Conservation (phyloP, 2,329 filamentous ascomycete genomes). For the Penicillium vulpinum region DNA sequence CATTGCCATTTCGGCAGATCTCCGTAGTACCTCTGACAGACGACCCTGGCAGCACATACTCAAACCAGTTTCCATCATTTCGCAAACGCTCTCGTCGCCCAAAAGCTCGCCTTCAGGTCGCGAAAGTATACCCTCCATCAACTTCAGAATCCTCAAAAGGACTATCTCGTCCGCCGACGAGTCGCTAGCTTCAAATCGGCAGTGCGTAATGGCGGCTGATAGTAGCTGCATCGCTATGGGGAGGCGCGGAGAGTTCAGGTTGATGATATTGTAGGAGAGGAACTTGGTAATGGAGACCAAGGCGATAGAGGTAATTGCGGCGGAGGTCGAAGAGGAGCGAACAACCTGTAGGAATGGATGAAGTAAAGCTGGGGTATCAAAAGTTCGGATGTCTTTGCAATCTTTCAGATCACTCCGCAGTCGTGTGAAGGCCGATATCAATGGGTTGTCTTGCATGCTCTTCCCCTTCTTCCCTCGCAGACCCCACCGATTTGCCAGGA, state of each 20-base stretch:
- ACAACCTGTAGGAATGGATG: conserved; percentile 97
- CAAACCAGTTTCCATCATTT: conserved; percentile 98
- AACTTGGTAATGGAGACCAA: conserved; percentile 95
- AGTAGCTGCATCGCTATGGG: conserved; percentile 90
- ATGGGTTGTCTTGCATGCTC: conserved; percentile 94
- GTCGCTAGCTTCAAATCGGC: conserved; percentile 95
- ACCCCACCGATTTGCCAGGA: conserved; percentile 82
- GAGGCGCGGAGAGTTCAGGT: conserved; percentile 79
- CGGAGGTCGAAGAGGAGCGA: conserved; percentile 91
- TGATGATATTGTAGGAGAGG: conserved; percentile 90
- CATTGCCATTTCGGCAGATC: conserved; percentile 95
- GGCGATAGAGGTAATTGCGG: conserved; percentile 92
- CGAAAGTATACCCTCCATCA: conserved; percentile 98
- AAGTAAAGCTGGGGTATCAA: conserved; percentile 85
- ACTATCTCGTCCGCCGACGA: conserved; percentile 94
- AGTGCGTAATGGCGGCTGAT: conserved; percentile 93
- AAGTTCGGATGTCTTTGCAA: conserved; percentile 84
- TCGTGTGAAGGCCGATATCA: conserved; percentile 92
- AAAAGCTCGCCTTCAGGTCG: conserved; percentile 87
- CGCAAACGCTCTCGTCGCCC: conserved; percentile 97
- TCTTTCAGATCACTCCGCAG: conserved; percentile 83
- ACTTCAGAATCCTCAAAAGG: conserved; percentile 84
- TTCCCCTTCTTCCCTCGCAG: conserved; percentile 92
- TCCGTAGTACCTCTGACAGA: conserved; percentile 83
- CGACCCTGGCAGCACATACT: conserved; percentile 96